Evolutionary conservation across 345 rosid species (phyloP).

Genomic region (Lenwebbia sp.): DNA sequence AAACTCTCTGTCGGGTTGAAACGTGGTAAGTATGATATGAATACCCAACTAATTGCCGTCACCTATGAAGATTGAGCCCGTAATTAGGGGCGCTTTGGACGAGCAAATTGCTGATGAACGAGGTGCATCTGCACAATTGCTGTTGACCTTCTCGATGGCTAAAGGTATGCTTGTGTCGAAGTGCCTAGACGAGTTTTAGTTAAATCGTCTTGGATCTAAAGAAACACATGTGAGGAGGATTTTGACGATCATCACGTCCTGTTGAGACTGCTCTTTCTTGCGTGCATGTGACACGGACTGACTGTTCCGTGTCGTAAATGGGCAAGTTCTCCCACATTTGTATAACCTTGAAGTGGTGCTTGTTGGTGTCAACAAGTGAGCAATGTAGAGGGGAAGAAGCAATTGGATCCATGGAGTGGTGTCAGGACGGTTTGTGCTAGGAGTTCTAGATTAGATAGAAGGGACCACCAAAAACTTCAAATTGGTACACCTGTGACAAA

Average conservation of each 20-base stretch:
- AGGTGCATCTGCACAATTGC: background rate
- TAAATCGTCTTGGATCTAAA: background rate
- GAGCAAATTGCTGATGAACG: background rate
- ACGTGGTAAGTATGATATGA: background rate
- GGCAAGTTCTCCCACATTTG: too few relatives aligned
- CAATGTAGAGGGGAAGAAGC: too few relatives aligned
- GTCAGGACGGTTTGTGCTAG: too few relatives aligned
- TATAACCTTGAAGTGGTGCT: too few relatives aligned
- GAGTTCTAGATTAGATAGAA: too few relatives aligned
- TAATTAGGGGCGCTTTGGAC: too few relatives aligned
- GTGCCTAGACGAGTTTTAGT: background rate
- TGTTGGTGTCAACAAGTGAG: too few relatives aligned
- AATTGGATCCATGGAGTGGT: too few relatives aligned
- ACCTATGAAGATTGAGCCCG: background rate
- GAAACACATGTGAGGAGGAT: background rate
- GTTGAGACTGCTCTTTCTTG: background rate
- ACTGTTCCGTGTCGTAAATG: too few relatives aligned
- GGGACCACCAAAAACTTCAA: too few relatives aligned
- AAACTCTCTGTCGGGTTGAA: background rate
- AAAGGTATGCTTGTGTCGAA: too few relatives aligned
- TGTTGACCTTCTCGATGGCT: background rate
- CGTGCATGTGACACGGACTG: background rate
- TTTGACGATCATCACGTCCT: background rate
- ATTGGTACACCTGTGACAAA: too few relatives aligned
- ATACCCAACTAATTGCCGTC: background rate